Base-by-base conservation (phyloP, 345 rosid species). In the Citrus inodora region DNA sequence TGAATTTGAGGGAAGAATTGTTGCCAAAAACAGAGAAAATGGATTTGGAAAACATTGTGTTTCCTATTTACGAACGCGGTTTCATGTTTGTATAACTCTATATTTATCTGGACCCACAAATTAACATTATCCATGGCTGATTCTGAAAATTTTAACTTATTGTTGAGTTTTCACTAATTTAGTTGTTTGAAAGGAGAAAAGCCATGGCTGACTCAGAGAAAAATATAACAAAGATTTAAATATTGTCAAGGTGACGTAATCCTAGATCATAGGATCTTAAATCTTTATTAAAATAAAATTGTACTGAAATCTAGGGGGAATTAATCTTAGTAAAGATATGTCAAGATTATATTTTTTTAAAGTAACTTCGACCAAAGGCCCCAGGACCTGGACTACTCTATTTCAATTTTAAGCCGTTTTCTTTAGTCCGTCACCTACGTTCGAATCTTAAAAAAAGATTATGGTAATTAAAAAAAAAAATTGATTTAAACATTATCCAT, bases 11-110 rank as follows among this genome's bases (percentile, higher is more conserved):
- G 35, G 9, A 51, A 48, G 22, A 28, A 40, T 13, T 46, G 33
- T 19, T 46, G 60, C 25, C 27, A 5, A 24, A 61, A 71, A 60
- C 25, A 58, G 5, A 5, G 27, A 40, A 68, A 33, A 63, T 74
- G 16, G 59, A 48, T 27, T 27, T 30, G 48, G 71, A 65, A 67
- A 40, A 6, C 71, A 68, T 37, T 60, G 13, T 40, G 69, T 66
- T 58, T 33, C 22, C 79, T 80, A 71, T 69, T 46, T 56, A 70
- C 4, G 21, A 62, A 80, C 83, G 83, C 83, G 83, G 83, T 80
- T 75, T 76, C 33, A 35, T 38, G n/a, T 5, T 4, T 62, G 32
- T 46, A 46, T 13, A 46, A 46, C 16, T 22, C 32, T 19, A 32
- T 33, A 32, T 65, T 6, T 14, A 64, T 6, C 24, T 24, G 72